These are phyloP conservation scores for Aciculoconidium aculeatum DNA, from an alignment of 805 yeast species.

Conservation along the genomic window DNA sequence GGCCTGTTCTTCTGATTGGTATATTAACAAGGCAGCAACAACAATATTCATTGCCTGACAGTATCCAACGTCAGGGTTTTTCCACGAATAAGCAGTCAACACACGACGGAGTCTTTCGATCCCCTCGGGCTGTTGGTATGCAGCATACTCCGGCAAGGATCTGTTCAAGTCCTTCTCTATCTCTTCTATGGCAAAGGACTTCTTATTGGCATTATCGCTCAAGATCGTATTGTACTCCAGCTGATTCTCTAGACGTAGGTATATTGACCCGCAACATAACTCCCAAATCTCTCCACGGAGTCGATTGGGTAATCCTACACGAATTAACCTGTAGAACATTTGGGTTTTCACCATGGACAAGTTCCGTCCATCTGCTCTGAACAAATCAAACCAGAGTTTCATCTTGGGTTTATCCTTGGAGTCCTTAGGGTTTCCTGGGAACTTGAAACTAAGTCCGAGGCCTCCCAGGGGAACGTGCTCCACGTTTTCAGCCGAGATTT, in stretches of 20 bases:
- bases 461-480: conserved; percentile 72
- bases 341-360: conserved; percentile 68
- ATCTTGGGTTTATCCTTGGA: conserved; percentile 77
- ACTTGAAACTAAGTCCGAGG: conserved; percentile 74
- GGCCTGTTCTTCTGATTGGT: conserved; percentile 95
- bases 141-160: conserved; percentile 92
- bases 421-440: conserved; percentile 82
- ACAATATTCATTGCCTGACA: conserved; percentile 99
- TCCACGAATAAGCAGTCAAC: conserved; percentile 92
- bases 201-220: conserved; percentile 53
- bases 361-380: conserved; percentile 79
- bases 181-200: conserved; percentile 86
- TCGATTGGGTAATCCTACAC: conserved; percentile 93
- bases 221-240: conserved; percentile 56
- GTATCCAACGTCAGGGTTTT: conserved; percentile 93
- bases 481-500: conserved; percentile 36
- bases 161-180: conserved; percentile 94
- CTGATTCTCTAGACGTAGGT: conserved; percentile 55
- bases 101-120: conserved; percentile 81
- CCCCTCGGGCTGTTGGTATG: conserved; percentile 84
- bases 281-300: conserved; percentile 98
- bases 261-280: conserved; percentile 80
- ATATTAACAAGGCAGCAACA: conserved; percentile 69
- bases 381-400: conserved; percentile 91
- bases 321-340: conserved; percentile 71